Evolutionary conservation across 2,329 filamentous ascomycete genomes (phyloP).

Genomic region (Stagonosporopsis vannaccii): DNA sequence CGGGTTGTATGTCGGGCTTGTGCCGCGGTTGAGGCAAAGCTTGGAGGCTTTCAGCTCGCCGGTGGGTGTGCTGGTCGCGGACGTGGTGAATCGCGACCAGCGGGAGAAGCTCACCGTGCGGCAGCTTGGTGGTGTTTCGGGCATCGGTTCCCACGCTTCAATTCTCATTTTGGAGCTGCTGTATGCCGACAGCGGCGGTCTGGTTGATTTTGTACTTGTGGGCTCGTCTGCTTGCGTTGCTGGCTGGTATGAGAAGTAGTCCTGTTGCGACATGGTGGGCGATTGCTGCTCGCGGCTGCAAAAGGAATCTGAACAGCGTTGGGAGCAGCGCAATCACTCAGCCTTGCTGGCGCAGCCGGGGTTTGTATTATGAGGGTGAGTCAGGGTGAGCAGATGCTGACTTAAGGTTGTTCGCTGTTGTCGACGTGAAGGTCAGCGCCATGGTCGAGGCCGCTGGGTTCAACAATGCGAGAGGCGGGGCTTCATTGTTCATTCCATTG

Average conservation of each 20-base stretch:
- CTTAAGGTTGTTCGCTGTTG: conserved; percentile 2
- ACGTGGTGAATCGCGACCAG: conserved; percentile 31
- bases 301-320: not conserved
- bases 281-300: conserved; percentile 5
- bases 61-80: conserved; percentile 6
- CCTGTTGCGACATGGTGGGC: conserved; percentile 19
- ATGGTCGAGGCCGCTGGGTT: conserved; percentile 16
- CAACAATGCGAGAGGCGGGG: conserved; percentile 19
- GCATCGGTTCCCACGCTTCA: conserved; percentile 17
- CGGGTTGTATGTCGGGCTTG: conserved; percentile 27
- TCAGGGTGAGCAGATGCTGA: conserved; percentile 11
- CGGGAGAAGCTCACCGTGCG: conserved; percentile 26
- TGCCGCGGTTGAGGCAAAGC: conserved; percentile 28
- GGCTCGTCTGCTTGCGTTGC: not conserved
- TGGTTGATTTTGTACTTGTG: conserved; percentile 1
- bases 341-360: conserved; percentile 11
- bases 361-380: conserved; percentile 8
- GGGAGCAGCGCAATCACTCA: conserved; percentile 5
- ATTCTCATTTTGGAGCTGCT: conserved; percentile 23
- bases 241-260: conserved; percentile 13
- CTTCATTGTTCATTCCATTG: conserved; percentile 19
- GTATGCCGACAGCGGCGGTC: conserved; percentile 6
- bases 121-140: conserved; percentile 24
- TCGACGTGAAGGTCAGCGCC: conserved; percentile 6
- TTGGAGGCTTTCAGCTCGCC: conserved; percentile 32